phyloP scores from a whole-genome alignment of 495 filamentous ascomycete genomes.

The Friedmanniomyces endolithicus region DNA sequence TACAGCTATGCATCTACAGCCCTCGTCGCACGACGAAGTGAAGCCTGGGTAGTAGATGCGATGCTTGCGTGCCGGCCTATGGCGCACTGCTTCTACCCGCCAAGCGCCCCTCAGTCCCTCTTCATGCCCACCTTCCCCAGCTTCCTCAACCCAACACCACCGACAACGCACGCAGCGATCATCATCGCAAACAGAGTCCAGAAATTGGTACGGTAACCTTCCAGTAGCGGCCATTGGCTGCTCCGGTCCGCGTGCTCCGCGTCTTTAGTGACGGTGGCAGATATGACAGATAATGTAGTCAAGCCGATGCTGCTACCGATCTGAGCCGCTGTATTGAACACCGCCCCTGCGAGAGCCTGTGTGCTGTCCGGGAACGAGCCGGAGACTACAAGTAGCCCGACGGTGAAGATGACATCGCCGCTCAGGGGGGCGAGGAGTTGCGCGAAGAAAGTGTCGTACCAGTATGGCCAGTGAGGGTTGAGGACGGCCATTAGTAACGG shows the following conservation, averaged over 20 bases:
- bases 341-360: conserved; percentile 24
- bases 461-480: conserved; percentile 23
- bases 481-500: conserved; percentile 24
- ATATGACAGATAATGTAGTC: not conserved
- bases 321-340: conserved; percentile 25
- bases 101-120: conserved; percentile 9
- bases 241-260: not conserved
- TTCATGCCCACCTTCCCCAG: conserved; percentile 12
- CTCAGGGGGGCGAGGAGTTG: conserved; percentile 16
- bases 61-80: too few relatives aligned
- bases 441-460: conserved; percentile 23
- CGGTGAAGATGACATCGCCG: conserved; percentile 22
- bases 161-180: not conserved
- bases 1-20: too few relatives aligned
- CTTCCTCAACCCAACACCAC: conserved; percentile 6
- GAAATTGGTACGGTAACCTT: conserved; percentile 3
- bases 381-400: conserved; percentile 22
- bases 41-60: too few relatives aligned
- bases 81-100: too few relatives aligned
- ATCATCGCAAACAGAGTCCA: conserved; percentile 10
- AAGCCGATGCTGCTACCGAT: conserved; percentile 15
- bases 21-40: too few relatives aligned
- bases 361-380: conserved; percentile 22
- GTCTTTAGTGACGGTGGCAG: too few relatives aligned
- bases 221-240: conserved; percentile 1